Evolutionary conservation across 805 yeast species (phyloP).

Genomic region (Jamesozyma piceae): DNA sequence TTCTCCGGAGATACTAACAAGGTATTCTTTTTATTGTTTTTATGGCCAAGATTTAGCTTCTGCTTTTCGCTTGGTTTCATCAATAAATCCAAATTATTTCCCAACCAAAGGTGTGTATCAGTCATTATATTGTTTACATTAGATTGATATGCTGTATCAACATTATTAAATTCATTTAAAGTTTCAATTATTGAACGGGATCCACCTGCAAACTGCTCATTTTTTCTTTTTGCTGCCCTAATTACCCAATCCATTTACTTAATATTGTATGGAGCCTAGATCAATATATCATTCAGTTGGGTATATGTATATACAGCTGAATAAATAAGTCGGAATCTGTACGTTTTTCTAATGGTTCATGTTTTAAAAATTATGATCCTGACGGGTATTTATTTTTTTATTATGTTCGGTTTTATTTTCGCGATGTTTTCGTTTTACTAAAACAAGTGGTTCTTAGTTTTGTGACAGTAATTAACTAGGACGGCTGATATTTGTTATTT

Average conservation of each 20-base stretch:
- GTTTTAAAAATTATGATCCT: too few relatives aligned
- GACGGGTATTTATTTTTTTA: too few relatives aligned
- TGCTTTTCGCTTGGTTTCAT: too few relatives aligned
- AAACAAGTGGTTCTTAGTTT: too few relatives aligned
- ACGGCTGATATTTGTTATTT: too few relatives aligned
- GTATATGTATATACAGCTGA: not conserved
- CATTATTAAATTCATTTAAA: slow-evolving; percentile 21
- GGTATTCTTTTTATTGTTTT: not conserved
- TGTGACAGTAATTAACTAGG: too few relatives aligned
- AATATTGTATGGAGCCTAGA: not conserved
- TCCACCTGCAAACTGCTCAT: slow-evolving; percentile 21
- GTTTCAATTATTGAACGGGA: slow-evolving; percentile 28
- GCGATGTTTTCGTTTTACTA: not conserved
- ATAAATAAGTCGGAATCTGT: too few relatives aligned
- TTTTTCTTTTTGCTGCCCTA: slow-evolving; percentile 23
- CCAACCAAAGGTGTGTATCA: slow-evolving; percentile 19
- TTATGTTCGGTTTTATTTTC: not conserved
- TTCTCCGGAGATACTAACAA: slow-evolving; percentile 12
- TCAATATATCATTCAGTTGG: not conserved
- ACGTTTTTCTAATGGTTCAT: not conserved
- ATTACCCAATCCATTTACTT: slow-evolving; percentile 26
- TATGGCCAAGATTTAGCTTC: too few relatives aligned
- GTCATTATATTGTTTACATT: slow-evolving; percentile 12
- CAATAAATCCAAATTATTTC: not conserved
- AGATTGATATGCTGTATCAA: slow-evolving; percentile 15